Evolutionary conservation across 176 grass and related monocot species (phyloP).

Genomic region (Dactylis glomerata): DNA sequence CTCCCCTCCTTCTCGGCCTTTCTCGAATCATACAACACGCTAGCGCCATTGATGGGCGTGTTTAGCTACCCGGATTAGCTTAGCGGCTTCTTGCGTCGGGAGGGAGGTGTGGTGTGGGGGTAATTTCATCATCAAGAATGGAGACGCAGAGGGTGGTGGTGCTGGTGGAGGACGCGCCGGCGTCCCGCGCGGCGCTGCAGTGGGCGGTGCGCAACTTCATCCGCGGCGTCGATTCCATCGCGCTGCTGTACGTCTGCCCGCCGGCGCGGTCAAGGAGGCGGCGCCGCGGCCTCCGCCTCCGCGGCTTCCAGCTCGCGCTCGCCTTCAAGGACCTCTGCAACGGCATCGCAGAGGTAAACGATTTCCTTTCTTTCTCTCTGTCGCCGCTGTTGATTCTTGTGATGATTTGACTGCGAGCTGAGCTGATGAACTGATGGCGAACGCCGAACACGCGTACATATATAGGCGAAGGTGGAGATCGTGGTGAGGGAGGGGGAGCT

Average conservation of each 20-base stretch:
- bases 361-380: neutral
- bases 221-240: conserved; percentile 75
- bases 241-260: conserved; percentile 87
- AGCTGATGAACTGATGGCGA: neutral
- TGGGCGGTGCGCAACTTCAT: conserved; percentile 93
- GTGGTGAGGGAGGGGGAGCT: conserved; percentile 82
- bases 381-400: neutral
- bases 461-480: conserved; percentile 89
- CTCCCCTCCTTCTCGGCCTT: neutral
- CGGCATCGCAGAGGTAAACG: conserved; percentile 71
- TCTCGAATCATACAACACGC: neutral
- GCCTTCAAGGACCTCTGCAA: conserved; percentile 94
- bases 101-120: neutral
- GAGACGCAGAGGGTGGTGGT: conserved; percentile 86
- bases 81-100: neutral
- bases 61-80: neutral
- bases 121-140: conserved; percentile 6
- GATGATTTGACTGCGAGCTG: neutral
- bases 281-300: conserved; percentile 57
- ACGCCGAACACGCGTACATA: neutral
- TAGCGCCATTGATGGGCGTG: neutral
- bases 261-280: conserved; percentile 41
- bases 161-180: conserved; percentile 75
- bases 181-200: conserved; percentile 58
- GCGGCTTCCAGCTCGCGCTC: conserved; percentile 88